Conservation (phyloP, 2,329 filamentous ascomycete genomes). For the Colletotrichum costaricense region DNA sequence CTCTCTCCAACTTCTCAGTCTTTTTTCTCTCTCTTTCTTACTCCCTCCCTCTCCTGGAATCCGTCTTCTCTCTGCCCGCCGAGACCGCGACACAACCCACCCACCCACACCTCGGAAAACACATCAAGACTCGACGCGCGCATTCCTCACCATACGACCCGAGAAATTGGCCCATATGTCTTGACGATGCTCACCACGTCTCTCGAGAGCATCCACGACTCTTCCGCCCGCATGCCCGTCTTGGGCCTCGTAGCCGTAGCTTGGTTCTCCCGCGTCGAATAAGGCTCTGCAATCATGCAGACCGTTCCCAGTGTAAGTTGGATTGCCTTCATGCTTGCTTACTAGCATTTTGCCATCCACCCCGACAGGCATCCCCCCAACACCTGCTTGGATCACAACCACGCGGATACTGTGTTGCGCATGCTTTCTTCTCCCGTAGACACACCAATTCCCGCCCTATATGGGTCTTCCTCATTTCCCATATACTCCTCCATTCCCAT, state of each 20-base stretch:
- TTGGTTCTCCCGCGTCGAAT: constrained; percentile 48
- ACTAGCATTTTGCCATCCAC: constrained; percentile 8
- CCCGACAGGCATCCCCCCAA: constrained; percentile 29
- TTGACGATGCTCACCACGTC: constrained; percentile 37
- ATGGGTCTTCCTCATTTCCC: constrained; percentile 25
- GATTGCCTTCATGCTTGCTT: neutral
- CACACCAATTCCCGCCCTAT: neutral
- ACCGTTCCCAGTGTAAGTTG: constrained; percentile 62
- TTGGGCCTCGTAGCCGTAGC: neutral
- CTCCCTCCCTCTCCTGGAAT: neutral
- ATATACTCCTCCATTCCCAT: constrained; percentile 11
- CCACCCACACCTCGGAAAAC: neutral
- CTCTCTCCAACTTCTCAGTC: neutral
- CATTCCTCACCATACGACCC: constrained; percentile 20
- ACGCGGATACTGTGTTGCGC: neutral
- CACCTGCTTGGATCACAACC: constrained; percentile 1
- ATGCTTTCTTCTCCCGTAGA: constrained; percentile 9
- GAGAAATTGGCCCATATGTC: constrained; percentile 36
- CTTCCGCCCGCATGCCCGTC: constrained; percentile 34
- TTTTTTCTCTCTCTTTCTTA: neutral
- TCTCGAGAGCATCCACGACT: constrained; percentile 30
- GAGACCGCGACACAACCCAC: neutral
- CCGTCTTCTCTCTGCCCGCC: neutral
- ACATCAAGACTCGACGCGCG: constrained; percentile 14
- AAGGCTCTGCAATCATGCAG: constrained; percentile 61